Conservation (phyloP, 2,329 filamentous ascomycete genomes). For the Exophiala sp. region DNA sequence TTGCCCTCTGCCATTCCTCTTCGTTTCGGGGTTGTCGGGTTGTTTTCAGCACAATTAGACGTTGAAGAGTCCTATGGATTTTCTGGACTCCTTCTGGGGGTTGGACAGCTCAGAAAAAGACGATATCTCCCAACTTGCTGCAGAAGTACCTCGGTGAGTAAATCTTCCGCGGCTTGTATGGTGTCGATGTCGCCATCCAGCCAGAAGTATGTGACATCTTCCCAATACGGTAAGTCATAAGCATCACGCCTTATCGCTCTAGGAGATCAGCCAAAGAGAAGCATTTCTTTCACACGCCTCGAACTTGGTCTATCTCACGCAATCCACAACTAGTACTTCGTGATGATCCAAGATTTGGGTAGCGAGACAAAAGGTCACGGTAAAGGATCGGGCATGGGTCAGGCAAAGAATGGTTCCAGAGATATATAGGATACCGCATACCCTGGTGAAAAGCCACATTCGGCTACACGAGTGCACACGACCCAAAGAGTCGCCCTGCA, state of each 20-base stretch:
- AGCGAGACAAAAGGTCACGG: neutral
- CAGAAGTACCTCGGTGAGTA: neutral
- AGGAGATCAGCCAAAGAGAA: no score
- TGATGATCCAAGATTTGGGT: no score
- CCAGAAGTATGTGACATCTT: neutral
- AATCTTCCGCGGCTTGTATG: neutral
- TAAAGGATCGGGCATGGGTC: neutral
- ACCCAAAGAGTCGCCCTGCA: neutral
- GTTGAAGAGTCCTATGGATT: no score
- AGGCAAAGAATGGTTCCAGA: neutral
- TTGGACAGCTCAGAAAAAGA: no score
- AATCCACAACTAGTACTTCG: no score
- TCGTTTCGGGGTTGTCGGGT: neutral
- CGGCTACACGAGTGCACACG: neutral
- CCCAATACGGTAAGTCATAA: no score
- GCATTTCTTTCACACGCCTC: no score
- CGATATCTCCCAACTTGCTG: no score
- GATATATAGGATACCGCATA: neutral
- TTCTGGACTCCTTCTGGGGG: no score
- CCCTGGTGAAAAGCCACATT: neutral
- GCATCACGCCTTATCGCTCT: neutral
- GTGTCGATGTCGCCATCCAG: neutral
- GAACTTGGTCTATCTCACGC: no score
- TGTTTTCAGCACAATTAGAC: no score
- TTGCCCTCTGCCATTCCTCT: neutral